Conservation (phyloP, 2,329 filamentous ascomycete genomes). For the Calonectria crousiana region DNA sequence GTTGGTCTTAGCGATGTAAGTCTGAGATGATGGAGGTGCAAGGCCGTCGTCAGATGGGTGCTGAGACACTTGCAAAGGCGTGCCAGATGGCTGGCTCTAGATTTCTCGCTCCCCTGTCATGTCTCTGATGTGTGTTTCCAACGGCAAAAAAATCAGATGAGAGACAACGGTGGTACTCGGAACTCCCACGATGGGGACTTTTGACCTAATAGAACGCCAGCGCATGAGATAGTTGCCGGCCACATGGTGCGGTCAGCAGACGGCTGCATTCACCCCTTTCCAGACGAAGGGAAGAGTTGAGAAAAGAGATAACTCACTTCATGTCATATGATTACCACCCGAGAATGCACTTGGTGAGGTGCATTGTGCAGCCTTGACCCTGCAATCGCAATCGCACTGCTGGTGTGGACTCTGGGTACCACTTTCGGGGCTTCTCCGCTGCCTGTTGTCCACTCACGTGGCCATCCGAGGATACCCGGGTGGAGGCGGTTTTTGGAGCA, state of each 20-base stretch:
- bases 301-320: conserved; percentile 3
- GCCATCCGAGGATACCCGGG: conserved; percentile 28
- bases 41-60: background rate
- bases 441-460: conserved; percentile 41
- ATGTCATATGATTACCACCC: conserved; percentile 1
- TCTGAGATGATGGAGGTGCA: background rate
- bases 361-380: background rate
- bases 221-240: background rate
- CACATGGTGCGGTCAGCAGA: background rate
- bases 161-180: background rate
- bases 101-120: background rate
- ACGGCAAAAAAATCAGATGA: background rate
- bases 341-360: background rate
- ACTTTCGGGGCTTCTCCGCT: conserved; percentile 6
- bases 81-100: background rate
- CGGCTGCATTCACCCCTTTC: background rate
- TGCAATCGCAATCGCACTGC: conserved; percentile 28
- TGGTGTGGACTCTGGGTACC: background rate
- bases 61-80: background rate
- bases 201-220: background rate
- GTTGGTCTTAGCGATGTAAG: conserved; percentile 9
- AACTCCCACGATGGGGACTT: background rate
- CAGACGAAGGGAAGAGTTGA: background rate
- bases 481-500: conserved; percentile 18
- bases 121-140: background rate